These are phyloP conservation scores for Phytopythium mirpurense DNA, from an alignment of 352 stramenopile species.

Conservation along the genomic window DNA sequence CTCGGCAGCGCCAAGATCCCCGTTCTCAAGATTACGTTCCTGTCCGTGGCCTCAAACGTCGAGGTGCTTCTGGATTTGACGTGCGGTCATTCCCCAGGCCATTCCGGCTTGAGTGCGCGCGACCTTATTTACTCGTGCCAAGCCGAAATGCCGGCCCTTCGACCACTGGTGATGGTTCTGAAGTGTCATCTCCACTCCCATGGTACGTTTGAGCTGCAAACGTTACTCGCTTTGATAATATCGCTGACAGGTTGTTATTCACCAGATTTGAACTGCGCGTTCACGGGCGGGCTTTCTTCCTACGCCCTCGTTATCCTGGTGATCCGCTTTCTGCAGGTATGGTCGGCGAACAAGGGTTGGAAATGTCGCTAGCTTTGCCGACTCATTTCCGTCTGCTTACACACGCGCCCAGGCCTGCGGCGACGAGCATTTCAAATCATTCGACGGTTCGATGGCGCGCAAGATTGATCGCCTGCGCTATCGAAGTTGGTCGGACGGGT, in stretches of 20 bases:
- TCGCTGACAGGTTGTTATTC: slow-evolving; percentile 11
- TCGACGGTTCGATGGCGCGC: slow-evolving; percentile 14
- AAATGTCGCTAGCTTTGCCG: not conserved
- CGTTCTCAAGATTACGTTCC: slow-evolving; percentile 91
- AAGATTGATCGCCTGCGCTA: slow-evolving; percentile 10
- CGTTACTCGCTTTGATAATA: not conserved
- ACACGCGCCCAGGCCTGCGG: slow-evolving; percentile 50
- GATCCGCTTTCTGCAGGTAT: slow-evolving; percentile 90
- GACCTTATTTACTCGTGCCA: slow-evolving; percentile 90
- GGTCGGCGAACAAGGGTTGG: not conserved
- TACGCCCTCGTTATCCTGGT: slow-evolving; percentile 95
- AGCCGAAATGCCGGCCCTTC: slow-evolving; percentile 90
- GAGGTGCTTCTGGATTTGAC: slow-evolving; percentile 91
- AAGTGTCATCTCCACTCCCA: slow-evolving; percentile 79
- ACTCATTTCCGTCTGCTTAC: not conserved
- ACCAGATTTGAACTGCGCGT: slow-evolving; percentile 90
- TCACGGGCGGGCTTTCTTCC: slow-evolving; percentile 94
- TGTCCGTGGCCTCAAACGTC: slow-evolving; percentile 18
- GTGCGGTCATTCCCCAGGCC: slow-evolving; percentile 90
- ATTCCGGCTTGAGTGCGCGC: slow-evolving; percentile 92
- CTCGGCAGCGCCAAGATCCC: slow-evolving; percentile 94
- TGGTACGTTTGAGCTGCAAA: slow-evolving; percentile 22
- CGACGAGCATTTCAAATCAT: slow-evolving; percentile 56
- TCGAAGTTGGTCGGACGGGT: slow-evolving; percentile 1
- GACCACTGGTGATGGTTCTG: slow-evolving; percentile 93